Conservation (phyloP, 495 filamentous ascomycete species). For the Annulohypoxylon bovei region DNA sequence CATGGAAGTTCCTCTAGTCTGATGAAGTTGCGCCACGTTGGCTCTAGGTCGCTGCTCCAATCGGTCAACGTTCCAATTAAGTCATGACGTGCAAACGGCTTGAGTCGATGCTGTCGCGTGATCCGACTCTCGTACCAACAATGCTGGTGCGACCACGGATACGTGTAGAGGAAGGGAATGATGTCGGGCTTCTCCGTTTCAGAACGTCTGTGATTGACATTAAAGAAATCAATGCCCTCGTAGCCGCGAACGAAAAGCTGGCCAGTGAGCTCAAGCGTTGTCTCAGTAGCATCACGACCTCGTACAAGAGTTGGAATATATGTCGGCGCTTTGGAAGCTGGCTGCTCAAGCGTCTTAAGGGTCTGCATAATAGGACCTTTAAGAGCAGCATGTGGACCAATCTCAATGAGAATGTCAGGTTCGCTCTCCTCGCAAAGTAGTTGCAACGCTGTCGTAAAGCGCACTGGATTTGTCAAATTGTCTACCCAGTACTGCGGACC, state of each 20-base stretch:
- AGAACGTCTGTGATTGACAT: slow-evolving; percentile 48
- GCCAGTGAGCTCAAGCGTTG: slow-evolving; percentile 51
- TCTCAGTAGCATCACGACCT: slow-evolving; percentile 49
- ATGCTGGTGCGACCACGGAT: slow-evolving; percentile 60
- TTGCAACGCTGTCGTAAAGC: slow-evolving; percentile 51
- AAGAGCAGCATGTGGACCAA: slow-evolving; percentile 71
- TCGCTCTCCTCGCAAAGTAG: slow-evolving; percentile 45
- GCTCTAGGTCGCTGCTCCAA: slow-evolving; percentile 57
- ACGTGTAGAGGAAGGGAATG: slow-evolving; percentile 57
- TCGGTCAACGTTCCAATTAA: slow-evolving; percentile 59
- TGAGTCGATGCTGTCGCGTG: slow-evolving; percentile 57
- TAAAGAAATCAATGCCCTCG: slow-evolving; percentile 48
- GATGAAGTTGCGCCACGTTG: slow-evolving; percentile 63
- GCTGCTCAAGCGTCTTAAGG: slow-evolving; percentile 51
- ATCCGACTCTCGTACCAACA: slow-evolving; percentile 62
- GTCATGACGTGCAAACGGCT: slow-evolving; percentile 58
- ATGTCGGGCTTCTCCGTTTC: slow-evolving; percentile 53
- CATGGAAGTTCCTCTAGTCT: slow-evolving; percentile 59
- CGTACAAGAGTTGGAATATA: slow-evolving; percentile 56
- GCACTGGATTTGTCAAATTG: slow-evolving; percentile 54
- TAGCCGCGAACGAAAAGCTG: slow-evolving; percentile 55
- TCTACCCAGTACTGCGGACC: slow-evolving; percentile 59
- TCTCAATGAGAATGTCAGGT: slow-evolving; percentile 62
- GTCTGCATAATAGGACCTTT: slow-evolving; percentile 67
- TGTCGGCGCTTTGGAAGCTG: slow-evolving; percentile 45